Conservation (phyloP, 306 rosid species). For the Glycine tomentella region DNA sequence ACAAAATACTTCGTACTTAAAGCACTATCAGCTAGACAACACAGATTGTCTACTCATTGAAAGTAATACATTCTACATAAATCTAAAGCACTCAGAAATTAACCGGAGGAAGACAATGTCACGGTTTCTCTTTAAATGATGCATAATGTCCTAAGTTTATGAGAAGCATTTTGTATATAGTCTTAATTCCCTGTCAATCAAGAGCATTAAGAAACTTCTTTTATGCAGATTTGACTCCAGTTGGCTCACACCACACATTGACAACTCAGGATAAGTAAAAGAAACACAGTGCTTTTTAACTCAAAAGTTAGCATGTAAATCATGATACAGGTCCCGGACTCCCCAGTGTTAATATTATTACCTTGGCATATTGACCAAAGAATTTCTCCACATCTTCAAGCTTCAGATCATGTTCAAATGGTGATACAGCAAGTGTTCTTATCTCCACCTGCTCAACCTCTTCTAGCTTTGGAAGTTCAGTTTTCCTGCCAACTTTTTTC, state of each 20-base stretch:
- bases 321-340: background rate
- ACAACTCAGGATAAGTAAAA: constrained; percentile 6
- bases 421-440: constrained; percentile 85
- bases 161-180: background rate
- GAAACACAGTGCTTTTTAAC: background rate
- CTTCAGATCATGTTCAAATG: constrained; percentile 71
- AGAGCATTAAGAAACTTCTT: constrained; percentile 2
- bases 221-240: background rate
- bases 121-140: constrained; percentile 24
- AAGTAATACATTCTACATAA: background rate
- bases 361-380: constrained; percentile 75
- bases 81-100: too few species aligned
- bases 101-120: background rate
- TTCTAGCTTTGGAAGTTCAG: constrained; percentile 72
- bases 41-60: constrained; percentile 11
- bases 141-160: background rate
- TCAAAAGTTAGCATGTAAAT: background rate
- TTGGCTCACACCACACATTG: constrained; percentile 6
- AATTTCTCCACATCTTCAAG: constrained; percentile 75
- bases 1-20: background rate
- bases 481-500: constrained; percentile 67
- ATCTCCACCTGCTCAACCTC: constrained; percentile 82
- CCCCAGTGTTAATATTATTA: constrained; percentile 33
- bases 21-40: constrained; percentile 16
- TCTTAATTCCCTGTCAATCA: constrained; percentile 5